Evolutionary conservation across 1,284 basidiomycete genomes (phyloP), one percentile per base, ranked within the genome.

Genomic region (Tremellales sp.): DNA sequence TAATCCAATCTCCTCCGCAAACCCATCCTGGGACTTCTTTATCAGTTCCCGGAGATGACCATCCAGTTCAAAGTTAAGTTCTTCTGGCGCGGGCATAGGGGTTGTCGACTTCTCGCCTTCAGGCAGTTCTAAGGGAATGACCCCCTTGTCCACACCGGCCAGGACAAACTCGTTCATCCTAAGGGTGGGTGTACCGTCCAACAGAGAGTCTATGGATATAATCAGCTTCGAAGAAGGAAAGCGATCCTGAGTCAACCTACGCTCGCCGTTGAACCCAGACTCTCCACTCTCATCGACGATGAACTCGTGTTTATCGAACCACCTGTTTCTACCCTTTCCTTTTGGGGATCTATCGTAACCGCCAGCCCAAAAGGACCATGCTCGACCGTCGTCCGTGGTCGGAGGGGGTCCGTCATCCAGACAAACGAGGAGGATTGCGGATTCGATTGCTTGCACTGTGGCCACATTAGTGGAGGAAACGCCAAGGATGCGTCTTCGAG

Each of bases 231-330:
- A 14, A 21, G 26, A 14, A 43, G 18, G 16, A 14, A 12, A 16
- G 14, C 18, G 8, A 5, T 3, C 25, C 26, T 5, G 31, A 21
- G 26, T 16, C 12, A n/a, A 68, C 68, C 61, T 55, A 72, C 68
- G 72, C 65, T 78, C 77, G 34, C 76, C 77, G 59, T 79, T 79
- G 70, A 95, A 99, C 1, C 90, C 94, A 24, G 89, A 90, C 51
- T 91, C 87, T 45, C 91, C 95, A 58, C 91, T 88, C 56, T 90
- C 86, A 64, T 87, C 95, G 29, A 95, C 87, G 61, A 97, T 82
- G 46, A 95, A 66, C 70, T 97, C 87, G 70, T 98, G 94, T 75
- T 98, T 98, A 78, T 98, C 95, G 69, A 87, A 97, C 80, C 88
- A 99, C 51, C 94, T 78, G 74, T 97, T 97, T 55, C 83, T 79